Conservation (phyloP, 495 filamentous ascomycete genomes). For the Parathielavia appendiculata region DNA sequence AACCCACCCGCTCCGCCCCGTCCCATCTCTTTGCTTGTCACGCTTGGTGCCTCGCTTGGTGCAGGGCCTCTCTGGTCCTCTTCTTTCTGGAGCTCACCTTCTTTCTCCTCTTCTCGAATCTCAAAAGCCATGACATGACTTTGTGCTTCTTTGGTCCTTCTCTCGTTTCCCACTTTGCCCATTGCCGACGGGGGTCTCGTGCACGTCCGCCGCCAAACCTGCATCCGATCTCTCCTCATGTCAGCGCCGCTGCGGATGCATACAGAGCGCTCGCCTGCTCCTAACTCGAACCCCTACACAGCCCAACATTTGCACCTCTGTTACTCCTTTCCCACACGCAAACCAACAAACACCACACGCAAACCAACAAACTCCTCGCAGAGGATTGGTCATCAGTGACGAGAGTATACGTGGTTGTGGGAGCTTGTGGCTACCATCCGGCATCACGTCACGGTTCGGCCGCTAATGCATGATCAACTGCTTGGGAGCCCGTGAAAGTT, state of each 20-base stretch:
- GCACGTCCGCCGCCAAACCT: not conserved
- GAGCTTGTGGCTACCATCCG: not conserved
- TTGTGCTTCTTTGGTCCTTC: conserved; percentile 11
- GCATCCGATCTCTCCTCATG: not conserved
- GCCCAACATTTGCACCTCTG: not conserved
- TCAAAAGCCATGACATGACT: conserved; percentile 5
- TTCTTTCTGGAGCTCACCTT: conserved; percentile 5
- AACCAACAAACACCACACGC: not conserved
- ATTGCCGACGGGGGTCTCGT: not conserved
- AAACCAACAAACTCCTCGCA: not conserved
- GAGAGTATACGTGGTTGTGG: not conserved
- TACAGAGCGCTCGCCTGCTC: not conserved
- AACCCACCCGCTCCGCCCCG: conserved; percentile 19
- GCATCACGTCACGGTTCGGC: not conserved
- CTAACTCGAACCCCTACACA: not conserved
- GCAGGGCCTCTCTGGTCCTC: not conserved
- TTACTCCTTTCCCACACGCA: not conserved
- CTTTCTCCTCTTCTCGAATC: conserved; percentile 5
- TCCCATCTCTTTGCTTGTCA: conserved; percentile 12
- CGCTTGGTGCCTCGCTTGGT: conserved; percentile 15
- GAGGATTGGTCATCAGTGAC: not conserved
- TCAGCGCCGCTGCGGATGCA: not conserved
- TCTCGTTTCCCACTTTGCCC: conserved; percentile 8
- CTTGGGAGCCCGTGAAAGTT: not conserved
- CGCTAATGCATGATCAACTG: not conserved